A percentile compares a stretch with the other conserved stretches of the same genome.
Conservation (phyloP, 1,139 yeast species). For the Saccharomyces hybrid region DNA sequence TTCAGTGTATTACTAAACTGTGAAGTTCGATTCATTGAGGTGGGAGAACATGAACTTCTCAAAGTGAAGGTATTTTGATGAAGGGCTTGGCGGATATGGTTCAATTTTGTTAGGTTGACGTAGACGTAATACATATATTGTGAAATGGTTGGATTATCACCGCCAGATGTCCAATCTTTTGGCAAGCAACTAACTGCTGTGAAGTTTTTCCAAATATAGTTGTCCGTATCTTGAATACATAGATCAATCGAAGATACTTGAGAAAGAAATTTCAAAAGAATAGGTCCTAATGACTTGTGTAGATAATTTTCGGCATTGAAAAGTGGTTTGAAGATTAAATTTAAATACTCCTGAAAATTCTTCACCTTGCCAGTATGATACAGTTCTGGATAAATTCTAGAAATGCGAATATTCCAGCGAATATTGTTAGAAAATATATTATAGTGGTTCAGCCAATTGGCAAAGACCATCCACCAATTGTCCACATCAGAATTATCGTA, state of each 20-base stretch:
- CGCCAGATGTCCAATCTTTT: constrained; percentile 11
- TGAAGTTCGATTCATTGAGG: constrained; percentile 12
- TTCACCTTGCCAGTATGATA: constrained; percentile 6
- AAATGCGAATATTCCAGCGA: constrained; percentile 18
- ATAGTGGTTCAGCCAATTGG: constrained; percentile 16
- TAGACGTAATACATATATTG: constrained; percentile 17
- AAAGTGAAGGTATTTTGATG: constrained; percentile 11
- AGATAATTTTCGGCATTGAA: background rate
- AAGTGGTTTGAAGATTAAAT: background rate
- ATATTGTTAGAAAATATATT: constrained; percentile 17
- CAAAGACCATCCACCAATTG: constrained; percentile 16
- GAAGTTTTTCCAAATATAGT: constrained; percentile 13
- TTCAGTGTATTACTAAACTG: constrained; percentile 10
- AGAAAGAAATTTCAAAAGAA: constrained; percentile 11
- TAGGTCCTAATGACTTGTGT: background rate
- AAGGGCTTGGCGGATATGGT: constrained; percentile 7
- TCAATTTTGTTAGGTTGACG: constrained; percentile 9
- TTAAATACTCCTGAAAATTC: constrained; percentile 1
- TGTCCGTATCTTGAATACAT: constrained; percentile 12
- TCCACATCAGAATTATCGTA: constrained; percentile 4
- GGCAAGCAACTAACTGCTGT: constrained; percentile 9
- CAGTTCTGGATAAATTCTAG: constrained; percentile 13
- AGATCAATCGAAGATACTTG: constrained; percentile 14
- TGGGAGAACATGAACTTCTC: constrained; percentile 11
- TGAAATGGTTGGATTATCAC: constrained; percentile 18